phyloP scores from a whole-genome alignment of 305 asterid species.

The Ilex paraguariensis region DNA sequence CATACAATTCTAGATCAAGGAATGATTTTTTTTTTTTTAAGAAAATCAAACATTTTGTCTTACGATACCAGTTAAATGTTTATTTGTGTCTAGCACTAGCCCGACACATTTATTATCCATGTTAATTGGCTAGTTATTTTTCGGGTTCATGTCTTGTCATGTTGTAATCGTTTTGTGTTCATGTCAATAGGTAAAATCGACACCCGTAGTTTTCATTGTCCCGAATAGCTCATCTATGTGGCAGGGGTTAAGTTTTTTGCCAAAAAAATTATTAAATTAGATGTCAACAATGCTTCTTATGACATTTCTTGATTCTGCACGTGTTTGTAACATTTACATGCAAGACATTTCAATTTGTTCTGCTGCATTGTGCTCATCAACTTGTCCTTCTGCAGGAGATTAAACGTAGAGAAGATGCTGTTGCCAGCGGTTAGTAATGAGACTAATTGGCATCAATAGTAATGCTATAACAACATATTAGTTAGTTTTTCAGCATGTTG shows the following conservation, averaged over 20 bases:
- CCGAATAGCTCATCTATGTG: not conserved
- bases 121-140: too few relatives aligned
- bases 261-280: too few relatives aligned
- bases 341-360: not conserved
- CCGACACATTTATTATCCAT: too few relatives aligned
- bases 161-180: too few relatives aligned
- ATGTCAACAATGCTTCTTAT: not conserved
- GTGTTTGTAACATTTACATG: not conserved
- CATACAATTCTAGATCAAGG: too few relatives aligned
- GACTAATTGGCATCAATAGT: not conserved
- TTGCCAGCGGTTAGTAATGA: constrained; percentile 59
- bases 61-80: too few relatives aligned
- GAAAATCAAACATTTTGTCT: too few relatives aligned
- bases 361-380: not conserved
- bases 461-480: constrained; percentile 1
- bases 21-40: too few relatives aligned
- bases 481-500: constrained; percentile 12
- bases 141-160: too few relatives aligned
- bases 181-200: too few relatives aligned
- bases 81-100: too few relatives aligned
- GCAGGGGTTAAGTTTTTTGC: not conserved
- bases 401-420: constrained; percentile 89
- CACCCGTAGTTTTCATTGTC: not conserved
- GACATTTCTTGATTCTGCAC: not conserved
- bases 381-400: constrained; percentile 54